Conservation (phyloP, 2,329 filamentous ascomycete species). For the Cladobotryum mycophilum region DNA sequence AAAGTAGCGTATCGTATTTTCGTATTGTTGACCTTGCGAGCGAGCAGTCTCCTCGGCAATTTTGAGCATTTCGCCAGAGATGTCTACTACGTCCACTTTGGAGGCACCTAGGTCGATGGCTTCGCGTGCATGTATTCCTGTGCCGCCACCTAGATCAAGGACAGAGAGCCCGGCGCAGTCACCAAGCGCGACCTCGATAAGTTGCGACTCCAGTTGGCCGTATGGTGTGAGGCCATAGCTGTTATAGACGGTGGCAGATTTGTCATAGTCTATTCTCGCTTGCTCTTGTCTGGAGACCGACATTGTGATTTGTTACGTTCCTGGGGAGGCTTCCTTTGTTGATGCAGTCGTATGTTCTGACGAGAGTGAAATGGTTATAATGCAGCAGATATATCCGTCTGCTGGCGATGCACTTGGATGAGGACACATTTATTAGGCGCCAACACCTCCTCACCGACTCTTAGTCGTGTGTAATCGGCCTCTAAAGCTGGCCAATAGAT, state of each 20-base stretch:
- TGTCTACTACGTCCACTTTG: slow-evolving; percentile 7
- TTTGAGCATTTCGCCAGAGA: slow-evolving; percentile 2
- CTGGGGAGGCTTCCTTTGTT: no score
- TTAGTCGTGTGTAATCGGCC: no score
- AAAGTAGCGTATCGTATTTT: background rate
- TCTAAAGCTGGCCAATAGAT: no score
- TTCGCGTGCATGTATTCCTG: slow-evolving; percentile 3
- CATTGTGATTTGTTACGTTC: no score
- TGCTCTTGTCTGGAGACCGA: background rate
- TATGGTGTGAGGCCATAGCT: background rate
- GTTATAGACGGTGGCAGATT: background rate
- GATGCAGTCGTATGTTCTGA: no score
- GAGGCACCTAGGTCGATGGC: slow-evolving; percentile 5
- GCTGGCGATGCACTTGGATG: no score
- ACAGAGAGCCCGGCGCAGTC: background rate
- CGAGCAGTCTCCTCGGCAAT: background rate
- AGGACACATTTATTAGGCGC: no score
- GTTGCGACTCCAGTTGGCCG: slow-evolving; percentile 3
- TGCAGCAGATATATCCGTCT: no score
- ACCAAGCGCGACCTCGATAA: slow-evolving; percentile 4
- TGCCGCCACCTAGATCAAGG: slow-evolving; percentile 9
- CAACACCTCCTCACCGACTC: no score
- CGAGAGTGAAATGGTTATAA: no score
- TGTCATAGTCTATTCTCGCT: background rate
- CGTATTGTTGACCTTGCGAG: background rate